Evolutionary conservation across 2,329 filamentous ascomycete species (phyloP), one percentile per base, ranked within the genome.

Genomic region (Dactylellina cionopaga): DNA sequence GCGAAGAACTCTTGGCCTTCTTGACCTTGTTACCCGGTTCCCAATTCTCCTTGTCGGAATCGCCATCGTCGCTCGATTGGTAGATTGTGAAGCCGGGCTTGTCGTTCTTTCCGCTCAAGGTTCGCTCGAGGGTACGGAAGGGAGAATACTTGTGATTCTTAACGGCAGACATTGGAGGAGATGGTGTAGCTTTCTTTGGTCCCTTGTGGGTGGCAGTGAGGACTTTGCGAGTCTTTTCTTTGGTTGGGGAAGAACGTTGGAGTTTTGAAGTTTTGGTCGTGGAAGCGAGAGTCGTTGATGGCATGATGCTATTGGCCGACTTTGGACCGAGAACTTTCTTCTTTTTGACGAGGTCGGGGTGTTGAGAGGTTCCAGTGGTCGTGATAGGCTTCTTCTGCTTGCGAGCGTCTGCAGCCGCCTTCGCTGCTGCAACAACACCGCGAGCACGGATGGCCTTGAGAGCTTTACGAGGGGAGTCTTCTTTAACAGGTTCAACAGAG

Each of bases 41-140:
- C 66, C 66, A 71, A 35, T 71, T 71, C 39, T 71, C 66, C 43
- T 71, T 71, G 39, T 71, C 66, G 3, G 66, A 71, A 22, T 71
- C 66, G 6, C 66, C 66, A 5, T 71, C 66, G 17, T 71, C 66
- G 55, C 64, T 62, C 15, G 66, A 71, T 17, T 71, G 66, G 33
- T 71, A 71, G 43, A 71, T 71, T 15, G 66, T 71, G 35, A 71
- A 71, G 10, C 66, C 58, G 5, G 58, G 41, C 43, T 71, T 70
- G 19, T 63, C 60, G 41, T 51, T 63, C 43, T 39, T 63, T 19
- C 66, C 66, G 27, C 52, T 59, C 17, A 71, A 35, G 5, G 58
- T 52, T 10, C 39, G 51, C 33, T 62, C 25, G 15, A 71, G 55
- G 2, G 41, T 56, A 15, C 66, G 56, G 13, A 58, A 54, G 1